Evolutionary conservation across 2,329 filamentous ascomycete species (phyloP).

Genomic region (Talaromyces verruculosus): DNA sequence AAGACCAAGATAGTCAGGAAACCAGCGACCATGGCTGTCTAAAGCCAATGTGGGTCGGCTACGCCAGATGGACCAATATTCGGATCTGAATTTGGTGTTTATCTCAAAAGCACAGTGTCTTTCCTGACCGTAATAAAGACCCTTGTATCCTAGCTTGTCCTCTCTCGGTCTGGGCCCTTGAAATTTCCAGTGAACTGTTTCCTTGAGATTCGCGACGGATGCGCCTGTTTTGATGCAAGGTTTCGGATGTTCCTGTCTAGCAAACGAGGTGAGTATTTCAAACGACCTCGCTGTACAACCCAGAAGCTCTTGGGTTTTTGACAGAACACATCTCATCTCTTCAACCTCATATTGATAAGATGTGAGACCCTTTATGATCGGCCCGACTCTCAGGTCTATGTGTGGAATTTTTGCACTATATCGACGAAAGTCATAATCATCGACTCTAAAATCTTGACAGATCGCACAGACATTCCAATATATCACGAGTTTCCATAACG

Average conservation of each 20-base stretch:
- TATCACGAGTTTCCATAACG: background rate
- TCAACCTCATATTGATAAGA: background rate
- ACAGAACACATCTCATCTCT: background rate
- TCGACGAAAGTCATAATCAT: background rate
- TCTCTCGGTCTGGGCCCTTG: background rate
- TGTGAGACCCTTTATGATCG: background rate
- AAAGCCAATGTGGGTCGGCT: background rate
- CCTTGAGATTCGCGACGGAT: background rate
- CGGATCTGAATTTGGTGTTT: background rate
- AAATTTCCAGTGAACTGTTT: background rate
- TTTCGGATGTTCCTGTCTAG: background rate
- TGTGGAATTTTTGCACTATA: background rate
- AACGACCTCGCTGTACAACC: background rate
- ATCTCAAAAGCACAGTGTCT: background rate
- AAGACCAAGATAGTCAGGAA: slow-evolving; percentile 4
- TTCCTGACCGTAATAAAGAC: background rate
- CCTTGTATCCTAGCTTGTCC: background rate
- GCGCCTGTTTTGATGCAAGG: background rate
- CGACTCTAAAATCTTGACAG: background rate
- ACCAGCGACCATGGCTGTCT: background rate
- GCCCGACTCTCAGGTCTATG: background rate
- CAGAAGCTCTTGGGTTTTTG: background rate
- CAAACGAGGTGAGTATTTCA: background rate
- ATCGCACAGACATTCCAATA: background rate
- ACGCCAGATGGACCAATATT: slow-evolving; percentile 3